Evolutionary conservation across 1,139 yeast species (phyloP).

Genomic region (Casaregolazyma suthepensis): DNA sequence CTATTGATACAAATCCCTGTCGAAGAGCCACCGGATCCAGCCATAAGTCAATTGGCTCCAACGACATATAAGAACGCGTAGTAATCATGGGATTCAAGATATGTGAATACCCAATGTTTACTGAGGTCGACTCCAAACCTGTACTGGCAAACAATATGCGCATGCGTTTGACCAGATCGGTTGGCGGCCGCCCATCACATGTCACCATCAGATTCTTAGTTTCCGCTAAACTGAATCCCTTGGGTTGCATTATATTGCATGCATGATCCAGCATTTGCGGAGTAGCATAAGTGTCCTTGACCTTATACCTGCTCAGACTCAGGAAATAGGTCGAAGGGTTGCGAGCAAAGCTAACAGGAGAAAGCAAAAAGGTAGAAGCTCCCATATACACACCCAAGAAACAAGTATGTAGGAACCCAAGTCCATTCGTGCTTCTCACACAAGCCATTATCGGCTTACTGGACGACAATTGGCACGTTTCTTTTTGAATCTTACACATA

Average conservation of each 20-base stretch:
- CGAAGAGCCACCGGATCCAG: slow-evolving; percentile 84
- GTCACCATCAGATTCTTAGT: slow-evolving; percentile 82
- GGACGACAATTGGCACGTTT: slow-evolving; percentile 78
- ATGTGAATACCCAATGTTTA: slow-evolving; percentile 76
- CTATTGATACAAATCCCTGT: slow-evolving; percentile 78
- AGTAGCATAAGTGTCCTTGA: slow-evolving; percentile 82
- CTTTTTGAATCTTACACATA: slow-evolving; percentile 83
- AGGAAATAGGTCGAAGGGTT: slow-evolving; percentile 71
- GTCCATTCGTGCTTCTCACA: slow-evolving; percentile 75
- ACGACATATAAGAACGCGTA: slow-evolving; percentile 79
- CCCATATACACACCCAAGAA: slow-evolving; percentile 83
- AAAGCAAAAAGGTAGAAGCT: slow-evolving; percentile 71
- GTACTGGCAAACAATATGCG: slow-evolving; percentile 60
- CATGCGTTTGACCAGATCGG: slow-evolving; percentile 51
- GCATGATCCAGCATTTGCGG: slow-evolving; percentile 81
- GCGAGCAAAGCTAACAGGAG: slow-evolving; percentile 71
- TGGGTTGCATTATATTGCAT: slow-evolving; percentile 54
- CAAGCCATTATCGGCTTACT: slow-evolving; percentile 76
- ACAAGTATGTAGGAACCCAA: slow-evolving; percentile 82
- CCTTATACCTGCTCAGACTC: slow-evolving; percentile 67
- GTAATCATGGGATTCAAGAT: slow-evolving; percentile 77
- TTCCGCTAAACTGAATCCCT: slow-evolving; percentile 53
- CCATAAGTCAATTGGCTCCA: slow-evolving; percentile 82
- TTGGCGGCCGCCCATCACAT: slow-evolving; percentile 69
- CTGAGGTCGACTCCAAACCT: slow-evolving; percentile 59